Base-by-base conservation (phyloP, 2,329 filamentous ascomycete species). In the Aspergillus latus region DNA sequence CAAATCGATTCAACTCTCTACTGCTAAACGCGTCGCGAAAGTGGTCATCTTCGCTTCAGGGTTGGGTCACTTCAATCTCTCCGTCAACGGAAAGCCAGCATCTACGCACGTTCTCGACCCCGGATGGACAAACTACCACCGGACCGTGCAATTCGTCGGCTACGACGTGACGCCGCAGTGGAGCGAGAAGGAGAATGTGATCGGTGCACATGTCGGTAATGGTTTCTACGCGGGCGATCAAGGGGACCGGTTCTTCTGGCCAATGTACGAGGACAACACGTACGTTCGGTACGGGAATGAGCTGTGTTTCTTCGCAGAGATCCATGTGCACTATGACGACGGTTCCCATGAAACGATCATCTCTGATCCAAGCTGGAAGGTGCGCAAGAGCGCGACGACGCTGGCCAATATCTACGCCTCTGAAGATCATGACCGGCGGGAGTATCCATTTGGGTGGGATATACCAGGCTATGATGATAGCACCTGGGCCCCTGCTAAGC, bases 201-300 rank as follows among this genome's bases (percentile, higher is more conserved):
- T 76, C 7, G 73, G 69, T 4, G 72, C 72, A 5, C 72, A 76
- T 52, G 59, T 78, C 1, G 74, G 74, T 6, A 78, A 79, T 32
- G 77, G 77, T 0, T 79, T 78, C 61, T 78, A 78, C 42, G 76
- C 76, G 6, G 76, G 77, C 2, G 64, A 66, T 26, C 52, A 66
- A 40, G 62, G 64, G 4, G 62, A 64, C 36, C 60, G 64, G 26
- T 66, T 66, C 54, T 66, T 66, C 50, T 66, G 64, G 61, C 64
- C 64, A 4, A 64, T 64, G 61, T 66, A 66, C 29, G 63, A 66
- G 40, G 64, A 66, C 51, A 66, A 66, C 15, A 66, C 64, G 2
- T 66, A 65, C 37, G 64, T 66, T 2, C 58, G 64, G 15, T 65
- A 66, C 51, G 64, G 64, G 0, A 66, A 66, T 30, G 64, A 66